These are phyloP conservation scores for Mycocentrospora acerina DNA, from an alignment of 2,329 filamentous ascomycete species.

Conservation along the genomic window DNA sequence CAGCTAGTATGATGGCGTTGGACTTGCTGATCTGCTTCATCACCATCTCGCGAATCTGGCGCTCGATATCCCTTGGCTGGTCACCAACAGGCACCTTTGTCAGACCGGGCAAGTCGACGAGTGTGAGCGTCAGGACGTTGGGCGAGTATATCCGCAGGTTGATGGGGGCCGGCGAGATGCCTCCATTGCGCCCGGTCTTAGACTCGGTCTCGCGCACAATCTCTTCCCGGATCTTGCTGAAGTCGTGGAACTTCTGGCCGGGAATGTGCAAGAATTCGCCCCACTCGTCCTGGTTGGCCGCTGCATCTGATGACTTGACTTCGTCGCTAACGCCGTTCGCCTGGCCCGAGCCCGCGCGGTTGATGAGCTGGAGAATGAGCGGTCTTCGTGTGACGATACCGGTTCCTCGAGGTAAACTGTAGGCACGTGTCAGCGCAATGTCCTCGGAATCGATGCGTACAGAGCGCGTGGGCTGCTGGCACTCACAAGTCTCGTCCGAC, in stretches of 20 bases:
- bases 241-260: constrained; percentile 96
- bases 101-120: constrained; percentile 93
- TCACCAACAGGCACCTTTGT: constrained; percentile 97
- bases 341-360: constrained; percentile 64
- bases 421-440: constrained; percentile 26
- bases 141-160: constrained; percentile 98
- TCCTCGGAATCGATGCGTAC: constrained; percentile 4
- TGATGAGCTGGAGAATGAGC: constrained; percentile 96
- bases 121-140: constrained; percentile 92
- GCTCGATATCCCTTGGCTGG: constrained; percentile 94
- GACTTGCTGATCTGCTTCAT: constrained; percentile 98
- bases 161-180: constrained; percentile 95
- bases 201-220: constrained; percentile 95
- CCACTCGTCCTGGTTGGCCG: constrained; percentile 94
- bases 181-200: constrained; percentile 93
- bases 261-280: constrained; percentile 98
- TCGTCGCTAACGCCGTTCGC: constrained; percentile 68
- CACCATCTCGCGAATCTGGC: constrained; percentile 96
- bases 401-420: constrained; percentile 89
- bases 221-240: constrained; percentile 97
- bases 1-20: constrained; percentile 95
- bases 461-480: constrained; percentile 1
- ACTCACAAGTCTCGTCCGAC: constrained; percentile 97
- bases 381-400: constrained; percentile 96
- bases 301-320: constrained; percentile 72